Evolutionary conservation across 2,329 filamentous ascomycete genomes (phyloP).

Genomic region (Cytospora piceicola): DNA sequence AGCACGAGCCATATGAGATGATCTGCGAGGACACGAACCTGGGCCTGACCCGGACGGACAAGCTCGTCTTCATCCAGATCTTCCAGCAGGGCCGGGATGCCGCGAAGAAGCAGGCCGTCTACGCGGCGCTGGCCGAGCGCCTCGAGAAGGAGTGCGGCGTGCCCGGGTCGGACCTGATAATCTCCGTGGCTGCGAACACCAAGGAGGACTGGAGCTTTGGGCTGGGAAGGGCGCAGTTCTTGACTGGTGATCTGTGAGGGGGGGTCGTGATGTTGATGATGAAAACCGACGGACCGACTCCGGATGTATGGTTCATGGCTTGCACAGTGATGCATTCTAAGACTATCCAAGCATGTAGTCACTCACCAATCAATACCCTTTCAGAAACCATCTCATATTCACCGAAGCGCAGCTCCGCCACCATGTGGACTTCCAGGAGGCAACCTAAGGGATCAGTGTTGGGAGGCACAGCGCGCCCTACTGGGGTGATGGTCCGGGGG

Average conservation of each 20-base stretch:
- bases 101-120: not conserved
- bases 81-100: slow-evolving; percentile 2
- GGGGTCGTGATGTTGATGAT: not conserved
- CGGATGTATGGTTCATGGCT: not conserved
- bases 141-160: slow-evolving; percentile 2
- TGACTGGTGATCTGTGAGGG: not conserved
- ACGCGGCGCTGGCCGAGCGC: slow-evolving; percentile 1
- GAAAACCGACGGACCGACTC: not conserved
- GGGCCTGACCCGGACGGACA: slow-evolving; percentile 5
- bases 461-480: too few species aligned
- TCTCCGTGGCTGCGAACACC: not conserved
- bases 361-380: not conserved
- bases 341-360: not conserved
- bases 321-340: not conserved
- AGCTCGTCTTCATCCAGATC: slow-evolving; percentile 5
- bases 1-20: not conserved
- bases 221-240: slow-evolving; percentile 4
- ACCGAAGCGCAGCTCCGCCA: too few species aligned
- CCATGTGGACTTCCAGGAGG: too few species aligned
- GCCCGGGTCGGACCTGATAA: not conserved
- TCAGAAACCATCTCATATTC: too few species aligned
- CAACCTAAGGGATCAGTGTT: too few species aligned
- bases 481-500: too few species aligned
- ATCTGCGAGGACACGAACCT: slow-evolving; percentile 1
- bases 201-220: slow-evolving; percentile 2